Evolutionary conservation across 371 early-diverging fungal genomes (phyloP), one percentile per base, ranked within the genome.

Genomic region (Apophysomyces trapeziformis): DNA sequence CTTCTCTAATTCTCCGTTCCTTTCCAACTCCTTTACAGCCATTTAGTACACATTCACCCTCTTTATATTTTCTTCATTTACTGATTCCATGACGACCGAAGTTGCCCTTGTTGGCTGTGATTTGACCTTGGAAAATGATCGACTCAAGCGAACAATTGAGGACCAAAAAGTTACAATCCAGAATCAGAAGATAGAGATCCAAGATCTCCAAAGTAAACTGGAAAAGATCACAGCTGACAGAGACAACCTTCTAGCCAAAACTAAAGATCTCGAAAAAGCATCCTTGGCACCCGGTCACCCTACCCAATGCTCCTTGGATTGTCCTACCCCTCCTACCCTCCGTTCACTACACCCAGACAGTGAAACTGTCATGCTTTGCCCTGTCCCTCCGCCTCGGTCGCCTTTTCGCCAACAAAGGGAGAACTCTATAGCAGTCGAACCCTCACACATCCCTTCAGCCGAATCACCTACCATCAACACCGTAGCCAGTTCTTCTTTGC

Each of bases 131-230:
- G 91, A 95, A 70, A 93, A 93, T 65, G 89, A 89, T 41, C 89
- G 90, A 68, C 84, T 96, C 21, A 93, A 92, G 92, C 89, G 85
- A 72, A 89, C 94, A 64, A 90, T 94, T 65, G 95, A 95, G 72
- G 87, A 89, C 58, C 95, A 94, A 77, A 82, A 91, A 64, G 66
- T 75, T 36, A 87, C 93, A 38, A 93, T 95, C 63, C 86, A 90
- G 47, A 87, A 89, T 63, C 95, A 94, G 78, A 82, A 91, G 63
- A 66, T 75, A 36, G 87, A 93, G 38, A 93, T 95, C 64, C 86
- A 90, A 45, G 87, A 89, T 63, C 66, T 85, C 39, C 81, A 82
- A 67, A 79, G 75, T 63, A 79, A 77, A n/a, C 54, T 82, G 8
- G 70, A 71, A 54, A 72, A 77, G 60, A 60, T 82, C 45, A 72